phyloP scores from a whole-genome alignment of 148 eudicot species.

The Oxyria digyna region DNA sequence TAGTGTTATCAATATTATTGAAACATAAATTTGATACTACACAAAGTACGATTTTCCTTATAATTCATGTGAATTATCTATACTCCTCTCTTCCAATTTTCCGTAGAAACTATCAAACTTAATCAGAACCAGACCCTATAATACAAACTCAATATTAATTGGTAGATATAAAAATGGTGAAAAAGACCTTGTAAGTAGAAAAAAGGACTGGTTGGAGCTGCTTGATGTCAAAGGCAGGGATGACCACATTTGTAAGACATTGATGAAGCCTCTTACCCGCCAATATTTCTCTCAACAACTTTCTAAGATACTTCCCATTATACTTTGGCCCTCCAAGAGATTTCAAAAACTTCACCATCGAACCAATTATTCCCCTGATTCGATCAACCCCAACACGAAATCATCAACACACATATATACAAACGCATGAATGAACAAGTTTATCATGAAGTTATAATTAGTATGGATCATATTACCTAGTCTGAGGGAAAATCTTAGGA shows the following conservation, averaged over 20 bases:
- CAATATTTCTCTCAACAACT: conserved; percentile 16
- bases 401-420: background rate
- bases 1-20: background rate
- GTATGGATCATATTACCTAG: too few species aligned
- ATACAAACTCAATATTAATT: too few species aligned
- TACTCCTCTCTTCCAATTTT: too few species aligned
- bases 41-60: too few species aligned
- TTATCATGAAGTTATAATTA: too few species aligned
- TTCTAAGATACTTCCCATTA: conserved; percentile 46
- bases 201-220: conserved; percentile 41
- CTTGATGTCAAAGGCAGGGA: conserved; percentile 54
- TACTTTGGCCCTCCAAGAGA: conserved; percentile 38
- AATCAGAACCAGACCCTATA: too few species aligned
- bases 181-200: conserved; percentile 20
- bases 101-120: too few species aligned
- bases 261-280: conserved; percentile 34
- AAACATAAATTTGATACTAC: too few species aligned
- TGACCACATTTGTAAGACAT: conserved; percentile 39
- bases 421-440: too few species aligned
- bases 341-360: conserved; percentile 11
- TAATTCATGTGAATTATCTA: too few species aligned
- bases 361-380: conserved; percentile 23
- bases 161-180: too few species aligned
- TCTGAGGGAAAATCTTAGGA: conserved; percentile 43
- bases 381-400: background rate